These are phyloP conservation scores for Wickerhamiella shivajii DNA, from an alignment of 805 yeast genomes.

Conservation along the genomic window DNA sequence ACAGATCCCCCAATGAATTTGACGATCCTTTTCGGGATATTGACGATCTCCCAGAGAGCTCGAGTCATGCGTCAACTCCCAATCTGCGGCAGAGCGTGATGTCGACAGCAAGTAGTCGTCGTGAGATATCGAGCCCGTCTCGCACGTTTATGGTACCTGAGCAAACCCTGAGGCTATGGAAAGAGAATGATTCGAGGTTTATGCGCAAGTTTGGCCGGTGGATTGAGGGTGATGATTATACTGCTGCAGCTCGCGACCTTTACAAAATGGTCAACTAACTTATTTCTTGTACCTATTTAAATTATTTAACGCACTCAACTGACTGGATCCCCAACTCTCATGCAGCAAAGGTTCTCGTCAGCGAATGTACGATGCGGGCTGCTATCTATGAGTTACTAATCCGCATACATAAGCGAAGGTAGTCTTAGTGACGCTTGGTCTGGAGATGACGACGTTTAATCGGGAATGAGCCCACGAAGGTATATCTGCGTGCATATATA, in stretches of 20 bases:
- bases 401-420: no score
- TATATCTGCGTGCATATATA: no score
- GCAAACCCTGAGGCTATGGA: slow-evolving; percentile 15
- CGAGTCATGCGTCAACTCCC: slow-evolving; percentile 7
- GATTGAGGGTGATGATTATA: slow-evolving; percentile 17
- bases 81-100: slow-evolving; percentile 2
- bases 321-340: no score
- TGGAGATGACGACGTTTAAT: no score
- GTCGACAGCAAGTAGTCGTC: slow-evolving; percentile 11
- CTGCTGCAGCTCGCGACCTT: slow-evolving; percentile 11
- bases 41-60: slow-evolving; percentile 10
- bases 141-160: slow-evolving; percentile 17
- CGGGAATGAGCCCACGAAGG: no score
- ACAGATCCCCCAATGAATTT: slow-evolving; percentile 10
- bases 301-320: neutral
- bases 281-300: neutral
- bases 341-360: no score
- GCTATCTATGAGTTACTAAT: no score
- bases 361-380: no score
- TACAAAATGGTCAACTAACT: slow-evolving; percentile 18
- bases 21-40: slow-evolving; percentile 19
- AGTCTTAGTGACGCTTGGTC: no score
- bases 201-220: slow-evolving; percentile 21
- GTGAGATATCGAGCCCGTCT: slow-evolving; percentile 12
- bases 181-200: slow-evolving; percentile 18